Base-by-base conservation (phyloP, 2,329 filamentous ascomycete genomes). In the Colletotrichum musae region DNA sequence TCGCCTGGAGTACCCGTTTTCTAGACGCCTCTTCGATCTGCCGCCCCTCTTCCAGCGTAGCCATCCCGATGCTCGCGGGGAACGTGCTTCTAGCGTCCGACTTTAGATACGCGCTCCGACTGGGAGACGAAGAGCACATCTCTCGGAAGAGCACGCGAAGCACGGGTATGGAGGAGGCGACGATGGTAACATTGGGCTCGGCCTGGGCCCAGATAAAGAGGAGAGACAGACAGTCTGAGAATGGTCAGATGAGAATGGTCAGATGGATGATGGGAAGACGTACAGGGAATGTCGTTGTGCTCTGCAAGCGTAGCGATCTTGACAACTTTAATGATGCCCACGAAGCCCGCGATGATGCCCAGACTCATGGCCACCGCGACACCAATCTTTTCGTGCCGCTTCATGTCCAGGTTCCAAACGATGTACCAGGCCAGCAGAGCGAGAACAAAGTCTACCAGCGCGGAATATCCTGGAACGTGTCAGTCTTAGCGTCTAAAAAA, bases 341-440 rank as follows among this genome's bases (percentile, higher is more conserved):
- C 60, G 28, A 64, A 15, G 10, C 60, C 60, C 2, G 60, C 62
- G 21, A 51, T 36, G 39, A 77, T 56, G 28, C 76, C 74, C 64
- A 77, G 65, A 57, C 73, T 75, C 68, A 77, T 75, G 13, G 74
- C 75, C 2, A 72, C 48, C 10, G 73, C 73, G n/a, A 73, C 74
- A 12, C 75, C 68, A 13, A 77, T 66, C 66, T 75, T 77, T 48
- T 77, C 75, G 48, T 74, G 72, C 1, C 69, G 57, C 58, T 74
- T 74, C 74, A 77, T 77, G 32, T 75, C 72, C 2, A 77, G 63
- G 3, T 71, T 72, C 73, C 74, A 73, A 36, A 77, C 53, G 13
- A 77, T 70, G 32, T 73, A 72, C 73, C 74, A 76, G 5, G 76
- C 74, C 6, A 75, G 59, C 16, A 75, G 45, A 3, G 78, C 77